These are phyloP conservation scores for Sporobolomyces pararoseus DNA, from an alignment of 768 basidiomycete species.

Conservation along the genomic window DNA sequence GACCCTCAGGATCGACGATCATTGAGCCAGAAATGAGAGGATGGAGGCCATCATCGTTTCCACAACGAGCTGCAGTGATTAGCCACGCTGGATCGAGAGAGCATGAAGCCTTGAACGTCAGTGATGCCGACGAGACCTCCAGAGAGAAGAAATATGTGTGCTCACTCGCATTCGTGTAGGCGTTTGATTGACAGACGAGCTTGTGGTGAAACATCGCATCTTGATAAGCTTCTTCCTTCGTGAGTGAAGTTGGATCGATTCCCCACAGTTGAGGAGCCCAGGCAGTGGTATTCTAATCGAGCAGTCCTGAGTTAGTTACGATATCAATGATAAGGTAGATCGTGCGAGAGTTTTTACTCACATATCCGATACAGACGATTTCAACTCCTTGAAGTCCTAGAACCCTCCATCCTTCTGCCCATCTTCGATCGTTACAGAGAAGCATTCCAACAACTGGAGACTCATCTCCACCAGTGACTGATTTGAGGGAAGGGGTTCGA, in stretches of 20 bases:
- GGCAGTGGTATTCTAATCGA: conserved; percentile 48
- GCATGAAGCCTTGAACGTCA: background rate
- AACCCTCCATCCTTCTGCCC: conserved; percentile 49
- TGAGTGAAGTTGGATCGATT: conserved; percentile 46
- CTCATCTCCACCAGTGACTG: conserved; percentile 20
- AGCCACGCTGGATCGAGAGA: conserved; percentile 43
- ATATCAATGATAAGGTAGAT: too few relatives aligned
- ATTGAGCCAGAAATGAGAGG: conserved; percentile 47
- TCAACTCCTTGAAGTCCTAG: conserved; percentile 48
- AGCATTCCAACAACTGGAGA: conserved; percentile 48
- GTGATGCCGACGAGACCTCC: background rate
- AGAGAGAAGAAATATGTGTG: too few relatives aligned
- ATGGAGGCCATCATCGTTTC: conserved; percentile 47
- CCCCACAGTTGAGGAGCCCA: conserved; percentile 49
- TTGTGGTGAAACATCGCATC: conserved; percentile 50
- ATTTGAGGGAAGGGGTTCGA: conserved; percentile 43
- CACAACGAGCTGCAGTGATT: conserved; percentile 47
- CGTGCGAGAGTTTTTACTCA: conserved; percentile 25
- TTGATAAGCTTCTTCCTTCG: conserved; percentile 44
- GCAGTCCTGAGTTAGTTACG: too few relatives aligned
- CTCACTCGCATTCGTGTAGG: conserved; percentile 49
- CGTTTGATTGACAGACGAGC: conserved; percentile 48
- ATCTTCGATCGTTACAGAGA: conserved; percentile 49
- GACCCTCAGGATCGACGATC: conserved; percentile 49
- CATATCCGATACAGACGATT: conserved; percentile 48